Evolutionary conservation across 495 filamentous ascomycete species (phyloP).

Genomic region (Aspergillus olivimuriae): DNA sequence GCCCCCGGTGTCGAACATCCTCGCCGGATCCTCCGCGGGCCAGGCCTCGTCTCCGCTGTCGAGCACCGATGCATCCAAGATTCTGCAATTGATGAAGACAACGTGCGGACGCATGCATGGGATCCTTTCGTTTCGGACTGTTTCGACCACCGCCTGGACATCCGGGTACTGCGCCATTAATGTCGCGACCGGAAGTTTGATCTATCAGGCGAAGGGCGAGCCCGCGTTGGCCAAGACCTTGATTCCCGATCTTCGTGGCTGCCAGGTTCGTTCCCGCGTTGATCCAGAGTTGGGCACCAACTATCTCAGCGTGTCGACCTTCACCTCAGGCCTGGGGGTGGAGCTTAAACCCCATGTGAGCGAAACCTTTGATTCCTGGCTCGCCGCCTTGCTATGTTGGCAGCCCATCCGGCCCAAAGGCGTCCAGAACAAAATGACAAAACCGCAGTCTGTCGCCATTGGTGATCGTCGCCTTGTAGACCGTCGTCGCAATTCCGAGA

Average conservation of each 20-base stretch:
- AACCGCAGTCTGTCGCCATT: constrained; percentile 49
- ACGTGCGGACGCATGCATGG: constrained; percentile 52
- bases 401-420: constrained; percentile 77
- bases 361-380: constrained; percentile 83
- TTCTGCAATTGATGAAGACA: constrained; percentile 51
- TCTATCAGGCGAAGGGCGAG: constrained; percentile 52
- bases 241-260: constrained; percentile 81
- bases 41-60: constrained; percentile 46
- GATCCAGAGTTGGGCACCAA: constrained; percentile 55
- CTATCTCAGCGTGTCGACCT: constrained; percentile 76
- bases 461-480: constrained; percentile 46
- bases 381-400: constrained; percentile 90
- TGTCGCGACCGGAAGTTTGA: constrained; percentile 48
- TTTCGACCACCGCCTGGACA: constrained; percentile 46
- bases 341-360: constrained; percentile 66
- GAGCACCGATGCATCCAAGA: constrained; percentile 43
- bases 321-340: constrained; percentile 61
- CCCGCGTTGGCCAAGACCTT: constrained; percentile 51
- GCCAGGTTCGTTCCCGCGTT: constrained; percentile 65
- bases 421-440: constrained; percentile 67
- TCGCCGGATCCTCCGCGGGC: constrained; percentile 22
- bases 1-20: constrained; percentile 25
- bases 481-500: constrained; percentile 56
- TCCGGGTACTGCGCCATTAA: constrained; percentile 55
- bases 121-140: constrained; percentile 49